Conservation (phyloP, 805 yeast species). For the Saturnispora gosingensis region DNA sequence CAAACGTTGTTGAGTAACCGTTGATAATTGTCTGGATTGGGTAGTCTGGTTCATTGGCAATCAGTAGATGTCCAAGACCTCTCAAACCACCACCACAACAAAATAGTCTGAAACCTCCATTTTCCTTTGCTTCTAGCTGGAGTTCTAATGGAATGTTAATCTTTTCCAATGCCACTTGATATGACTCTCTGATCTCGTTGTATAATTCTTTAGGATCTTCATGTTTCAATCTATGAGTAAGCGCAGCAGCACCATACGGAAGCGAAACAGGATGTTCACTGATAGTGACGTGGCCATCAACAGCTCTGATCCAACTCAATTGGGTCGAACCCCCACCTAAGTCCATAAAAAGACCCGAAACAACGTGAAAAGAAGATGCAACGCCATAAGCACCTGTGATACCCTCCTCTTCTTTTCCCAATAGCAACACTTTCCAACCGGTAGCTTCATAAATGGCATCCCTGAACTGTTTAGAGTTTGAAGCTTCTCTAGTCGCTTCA, state of each 20-base stretch:
- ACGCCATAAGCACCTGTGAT: conserved; percentile 64
- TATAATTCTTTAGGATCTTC: conserved; percentile 43
- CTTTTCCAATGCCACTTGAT: conserved; percentile 38
- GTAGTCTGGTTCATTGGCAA: conserved; percentile 41
- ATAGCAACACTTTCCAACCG: conserved; percentile 55
- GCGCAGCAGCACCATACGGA: conserved; percentile 68
- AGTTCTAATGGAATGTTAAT: conserved; percentile 46
- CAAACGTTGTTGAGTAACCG: conserved; percentile 53
- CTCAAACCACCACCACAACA: conserved; percentile 71
- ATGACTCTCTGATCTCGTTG: conserved; percentile 45
- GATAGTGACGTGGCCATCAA: conserved; percentile 44
- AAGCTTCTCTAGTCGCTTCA: conserved; percentile 64
- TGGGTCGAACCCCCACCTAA: conserved; percentile 67
- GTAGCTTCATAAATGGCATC: conserved; percentile 47
- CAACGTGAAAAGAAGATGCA: conserved; percentile 59
- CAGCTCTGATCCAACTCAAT: conserved; percentile 57
- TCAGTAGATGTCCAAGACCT: conserved; percentile 55
- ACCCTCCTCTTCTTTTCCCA: conserved; percentile 59
- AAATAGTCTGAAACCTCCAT: conserved; percentile 55
- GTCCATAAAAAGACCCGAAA: conserved; percentile 63
- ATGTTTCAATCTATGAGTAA: conserved; percentile 43
- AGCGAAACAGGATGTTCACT: conserved; percentile 52
- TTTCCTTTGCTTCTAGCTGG: conserved; percentile 38
- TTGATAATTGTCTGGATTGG: conserved; percentile 64
- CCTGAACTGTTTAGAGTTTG: conserved; percentile 51